phyloP scores from a whole-genome alignment of 164 flowering plant genomes.

The Nymphaea colorata region DNA sequence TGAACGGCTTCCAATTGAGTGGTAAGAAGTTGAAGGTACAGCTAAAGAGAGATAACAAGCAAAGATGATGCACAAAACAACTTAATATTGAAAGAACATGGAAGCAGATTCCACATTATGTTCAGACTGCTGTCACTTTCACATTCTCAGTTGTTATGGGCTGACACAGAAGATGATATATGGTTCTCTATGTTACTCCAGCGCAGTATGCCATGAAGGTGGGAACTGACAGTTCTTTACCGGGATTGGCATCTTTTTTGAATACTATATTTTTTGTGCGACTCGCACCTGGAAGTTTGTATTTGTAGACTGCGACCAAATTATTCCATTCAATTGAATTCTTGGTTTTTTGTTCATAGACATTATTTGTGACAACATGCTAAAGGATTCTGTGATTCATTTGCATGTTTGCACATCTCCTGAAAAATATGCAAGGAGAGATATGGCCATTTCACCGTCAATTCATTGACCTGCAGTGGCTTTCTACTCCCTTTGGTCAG shows the following conservation, averaged over 20 bases:
- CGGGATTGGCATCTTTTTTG: constrained; percentile 19
- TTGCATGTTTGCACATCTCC: not conserved
- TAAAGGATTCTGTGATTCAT: not conserved
- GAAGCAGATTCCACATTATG: not conserved
- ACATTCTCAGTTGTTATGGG: constrained; percentile 11
- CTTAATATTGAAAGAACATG: not conserved
- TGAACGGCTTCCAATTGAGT: constrained; percentile 88
- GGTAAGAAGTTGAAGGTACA: constrained; percentile 98
- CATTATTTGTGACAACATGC: constrained; percentile 4
- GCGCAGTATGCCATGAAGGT: constrained; percentile 16
- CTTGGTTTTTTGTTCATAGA: constrained; percentile 38
- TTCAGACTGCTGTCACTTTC: not conserved
- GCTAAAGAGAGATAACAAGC: constrained; percentile 95
- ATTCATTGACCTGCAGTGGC: not conserved
- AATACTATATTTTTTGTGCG: constrained; percentile 48
- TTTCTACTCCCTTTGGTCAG: not conserved
- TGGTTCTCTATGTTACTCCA: constrained; percentile 18
- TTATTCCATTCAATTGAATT: constrained; percentile 22
- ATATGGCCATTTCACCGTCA: not conserved
- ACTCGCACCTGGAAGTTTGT: constrained; percentile 12
- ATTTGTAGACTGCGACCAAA: not conserved
- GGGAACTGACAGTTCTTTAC: constrained; percentile 21
- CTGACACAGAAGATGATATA: constrained; percentile 23
- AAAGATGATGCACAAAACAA: constrained; percentile 16
- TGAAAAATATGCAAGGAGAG: not conserved